Evolutionary conservation across 2,329 filamentous ascomycete species (phyloP).

Genomic region (Aspergillus terreus): DNA sequence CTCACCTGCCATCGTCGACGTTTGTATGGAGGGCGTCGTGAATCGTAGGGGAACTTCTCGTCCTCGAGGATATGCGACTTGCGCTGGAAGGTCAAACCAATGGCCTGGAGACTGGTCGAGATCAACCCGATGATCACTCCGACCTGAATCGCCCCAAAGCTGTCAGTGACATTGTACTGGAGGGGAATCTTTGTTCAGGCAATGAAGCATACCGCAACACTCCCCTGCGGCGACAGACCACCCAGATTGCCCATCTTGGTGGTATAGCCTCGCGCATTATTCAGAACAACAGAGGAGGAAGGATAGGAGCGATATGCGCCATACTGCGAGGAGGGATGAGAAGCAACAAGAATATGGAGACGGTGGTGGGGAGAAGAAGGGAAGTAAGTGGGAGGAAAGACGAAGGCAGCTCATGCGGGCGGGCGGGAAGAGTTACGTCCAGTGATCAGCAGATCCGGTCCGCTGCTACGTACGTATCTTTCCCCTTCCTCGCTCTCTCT

Average conservation of each 20-base stretch:
- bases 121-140: constrained; percentile 90
- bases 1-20: constrained; percentile 82
- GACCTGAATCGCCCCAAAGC: constrained; percentile 53
- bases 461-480: constrained; percentile 3
- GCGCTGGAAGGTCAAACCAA: constrained; percentile 91
- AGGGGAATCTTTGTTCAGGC: not conserved
- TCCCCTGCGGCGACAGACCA: constrained; percentile 73
- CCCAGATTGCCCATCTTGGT: constrained; percentile 65
- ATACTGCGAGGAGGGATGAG: not conserved
- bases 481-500: not conserved
- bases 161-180: not conserved
- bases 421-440: constrained; percentile 7
- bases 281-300: constrained; percentile 11
- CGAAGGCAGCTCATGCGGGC: constrained; percentile 9
- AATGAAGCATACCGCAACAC: constrained; percentile 62
- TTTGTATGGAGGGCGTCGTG: constrained; percentile 80
- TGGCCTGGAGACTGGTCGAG: constrained; percentile 90
- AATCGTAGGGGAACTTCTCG: constrained; percentile 75
- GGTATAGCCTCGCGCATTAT: constrained; percentile 32
- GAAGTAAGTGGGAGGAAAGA: not conserved
- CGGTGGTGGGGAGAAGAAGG: not conserved
- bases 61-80: constrained; percentile 98
- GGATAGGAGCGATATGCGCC: not conserved
- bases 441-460: constrained; percentile 15
- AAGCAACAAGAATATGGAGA: not conserved